Base-by-base conservation (phyloP, 148 eudicot genomes). In the Silene latifolia region DNA sequence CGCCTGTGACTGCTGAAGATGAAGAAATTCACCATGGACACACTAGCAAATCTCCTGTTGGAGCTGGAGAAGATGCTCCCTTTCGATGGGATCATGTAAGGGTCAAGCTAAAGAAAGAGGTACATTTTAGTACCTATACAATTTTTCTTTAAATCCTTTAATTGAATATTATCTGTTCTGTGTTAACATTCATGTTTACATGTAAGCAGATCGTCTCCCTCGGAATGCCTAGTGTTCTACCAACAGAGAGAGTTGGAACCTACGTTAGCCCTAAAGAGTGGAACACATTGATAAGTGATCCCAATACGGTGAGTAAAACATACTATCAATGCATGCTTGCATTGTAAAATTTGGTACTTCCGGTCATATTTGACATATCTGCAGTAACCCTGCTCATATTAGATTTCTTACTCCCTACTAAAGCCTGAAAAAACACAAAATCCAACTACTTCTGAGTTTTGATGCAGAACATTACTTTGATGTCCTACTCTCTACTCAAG, bases 41-140 rank as follows among this genome's bases (percentile, higher is more conserved):
- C 73, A 87, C 87, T 67, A 89, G 90, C 80, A 86, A 85, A 81
- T 92, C 97, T 68, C 98, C 98, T 76, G 91, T 95, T 85, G 97
- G 97, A 66, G 98, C 98, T 29, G 98, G 98, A 59, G 97, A 95
- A 82, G 98, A 95, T 83, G 90, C 96, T 63, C 98, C 98, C 14
- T 95, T 94, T 68, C 84, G 98, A 68, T 95, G 98, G 98, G 97
- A 95, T 78, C 98, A 95, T 85, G 98, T 95, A 71, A 89, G 98
- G 80, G 96, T 95, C 56, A 95, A 92, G 84, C 86, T 95, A 39
- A 95, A 95, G 84, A 92, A 89, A 79, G 98, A 95, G 98, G 98
- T 89, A 67, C 20, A n/a, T 4, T 75, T 74, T 79, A 73, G 0
- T 32, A 44, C 60, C 63, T 65, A 53, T 63, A 53, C 72, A 69